These are phyloP conservation scores for Kokia cookei DNA, from an alignment of 441 rosid genomes.

Conservation along the genomic window DNA sequence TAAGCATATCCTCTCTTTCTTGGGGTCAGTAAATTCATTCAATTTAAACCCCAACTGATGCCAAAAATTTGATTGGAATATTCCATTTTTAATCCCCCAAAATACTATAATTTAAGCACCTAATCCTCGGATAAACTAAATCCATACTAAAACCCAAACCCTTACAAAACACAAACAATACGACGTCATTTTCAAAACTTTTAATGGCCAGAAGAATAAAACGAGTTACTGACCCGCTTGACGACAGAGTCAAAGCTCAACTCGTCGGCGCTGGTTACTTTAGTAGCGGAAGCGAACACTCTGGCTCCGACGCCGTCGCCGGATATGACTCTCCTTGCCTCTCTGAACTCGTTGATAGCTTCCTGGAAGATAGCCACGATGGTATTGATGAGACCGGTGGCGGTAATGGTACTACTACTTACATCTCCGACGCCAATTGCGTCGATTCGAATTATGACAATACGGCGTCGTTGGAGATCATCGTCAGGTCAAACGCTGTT, in stretches of 20 bases:
- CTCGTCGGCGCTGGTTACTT: conserved; percentile 42
- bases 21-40: neutral
- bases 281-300: conserved; percentile 85
- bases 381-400: neutral
- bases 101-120: neutral
- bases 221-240: conserved; percentile 58
- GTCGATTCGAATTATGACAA: conserved; percentile 21
- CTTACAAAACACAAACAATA: neutral
- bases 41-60: neutral
- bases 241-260: conserved; percentile 53
- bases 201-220: conserved; percentile 35
- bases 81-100: conserved; percentile 19
- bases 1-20: conserved; percentile 26
- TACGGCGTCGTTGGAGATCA: conserved; percentile 23
- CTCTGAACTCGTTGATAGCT: conserved; percentile 66
- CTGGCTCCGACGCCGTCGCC: conserved; percentile 1
- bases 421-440: conserved; percentile 38
- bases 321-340: conserved; percentile 53
- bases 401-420: neutral
- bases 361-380: conserved; percentile 42
- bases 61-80: conserved; percentile 34
- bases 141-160: neutral
- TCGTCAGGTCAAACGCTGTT: conserved; percentile 4
- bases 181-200: neutral
- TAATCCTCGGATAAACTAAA: neutral